These are phyloP conservation scores for Colletotrichum noveboracense DNA, from an alignment of 2,329 filamentous ascomycete genomes.

Conservation along the genomic window DNA sequence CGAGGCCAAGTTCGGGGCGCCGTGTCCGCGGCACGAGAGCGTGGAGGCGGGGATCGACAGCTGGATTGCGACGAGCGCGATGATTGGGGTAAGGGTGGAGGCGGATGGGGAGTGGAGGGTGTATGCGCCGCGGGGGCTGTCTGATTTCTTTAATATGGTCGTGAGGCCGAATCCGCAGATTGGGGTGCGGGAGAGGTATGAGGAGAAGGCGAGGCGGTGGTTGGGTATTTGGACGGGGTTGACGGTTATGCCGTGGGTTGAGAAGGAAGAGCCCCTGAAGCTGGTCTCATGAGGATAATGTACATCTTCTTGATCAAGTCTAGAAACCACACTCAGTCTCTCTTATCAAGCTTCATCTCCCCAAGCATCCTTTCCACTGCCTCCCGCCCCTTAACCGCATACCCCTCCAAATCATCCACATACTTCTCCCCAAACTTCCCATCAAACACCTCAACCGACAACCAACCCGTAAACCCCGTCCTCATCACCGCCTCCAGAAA, in stretches of 20 bases:
- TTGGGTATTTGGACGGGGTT: conserved; percentile 31
- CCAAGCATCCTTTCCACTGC: conserved; percentile 4
- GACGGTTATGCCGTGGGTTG: conserved; percentile 30
- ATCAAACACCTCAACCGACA: conserved; percentile 67
- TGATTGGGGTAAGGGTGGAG: conserved; percentile 33
- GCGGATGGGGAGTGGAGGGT: conserved; percentile 33
- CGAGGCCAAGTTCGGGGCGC: conserved; percentile 31
- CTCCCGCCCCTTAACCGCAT: conserved; percentile 28
- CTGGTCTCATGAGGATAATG: not conserved
- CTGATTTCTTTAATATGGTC: conserved; percentile 37
- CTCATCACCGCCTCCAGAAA: conserved; percentile 69
- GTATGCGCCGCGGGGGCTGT: conserved; percentile 39
- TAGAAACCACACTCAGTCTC: not conserved
- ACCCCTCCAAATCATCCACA: conserved; percentile 30
- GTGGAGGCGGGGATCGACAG: conserved; percentile 36
- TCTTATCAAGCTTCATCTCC: conserved; percentile 9
- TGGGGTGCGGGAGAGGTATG: conserved; percentile 30
- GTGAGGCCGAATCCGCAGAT: conserved; percentile 36
- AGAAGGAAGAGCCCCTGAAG: not conserved
- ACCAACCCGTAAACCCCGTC: conserved; percentile 71
- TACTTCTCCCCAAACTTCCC: conserved; percentile 34
- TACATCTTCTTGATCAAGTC: not conserved
- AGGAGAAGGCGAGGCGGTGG: conserved; percentile 37
- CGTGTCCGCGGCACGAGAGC: conserved; percentile 33
- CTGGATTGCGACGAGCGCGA: conserved; percentile 40